Percentiles rank a stretch among this genome's conserved stretches.
phyloP scores from a whole-genome alignment of 495 filamentous ascomycete species.

The Neurospora sp. region DNA sequence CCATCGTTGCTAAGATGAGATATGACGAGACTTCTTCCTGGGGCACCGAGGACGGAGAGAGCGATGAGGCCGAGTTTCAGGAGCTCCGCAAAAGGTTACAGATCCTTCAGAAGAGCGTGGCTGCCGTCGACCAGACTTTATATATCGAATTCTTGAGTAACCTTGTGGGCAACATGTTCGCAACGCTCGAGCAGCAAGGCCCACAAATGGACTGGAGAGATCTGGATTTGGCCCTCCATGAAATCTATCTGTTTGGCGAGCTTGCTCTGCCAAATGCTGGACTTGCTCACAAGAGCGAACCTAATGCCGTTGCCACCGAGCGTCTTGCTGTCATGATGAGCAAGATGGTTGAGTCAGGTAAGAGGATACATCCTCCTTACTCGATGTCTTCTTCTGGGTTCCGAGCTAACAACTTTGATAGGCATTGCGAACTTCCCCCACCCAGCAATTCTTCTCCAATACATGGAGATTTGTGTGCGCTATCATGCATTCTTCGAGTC shows the following conservation, averaged over 20 bases:
- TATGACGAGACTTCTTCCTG: slow-evolving; percentile 91
- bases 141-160: slow-evolving; percentile 78
- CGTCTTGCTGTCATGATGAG: slow-evolving; percentile 81
- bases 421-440: slow-evolving; percentile 77
- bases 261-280: slow-evolving; percentile 76
- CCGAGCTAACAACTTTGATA: slow-evolving; percentile 24
- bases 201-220: slow-evolving; percentile 85
- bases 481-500: slow-evolving; percentile 88
- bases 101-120: slow-evolving; percentile 80
- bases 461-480: slow-evolving; percentile 95
- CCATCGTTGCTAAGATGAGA: slow-evolving; percentile 88
- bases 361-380: slow-evolving; percentile 8
- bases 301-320: slow-evolving; percentile 63
- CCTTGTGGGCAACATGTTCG: slow-evolving; percentile 74
- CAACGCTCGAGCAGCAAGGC: slow-evolving; percentile 56
- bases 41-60: slow-evolving; percentile 89
- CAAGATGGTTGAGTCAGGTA: slow-evolving; percentile 88
- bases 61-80: slow-evolving; percentile 97
- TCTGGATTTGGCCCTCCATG: slow-evolving; percentile 87
- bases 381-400: background rate
- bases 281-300: slow-evolving; percentile 68
- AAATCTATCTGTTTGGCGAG: slow-evolving; percentile 96
- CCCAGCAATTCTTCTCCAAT: slow-evolving; percentile 85
- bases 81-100: slow-evolving; percentile 83
- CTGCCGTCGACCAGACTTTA: slow-evolving; percentile 70